phyloP scores from a whole-genome alignment of 768 basidiomycete species.

The Postia placenta region DNA sequence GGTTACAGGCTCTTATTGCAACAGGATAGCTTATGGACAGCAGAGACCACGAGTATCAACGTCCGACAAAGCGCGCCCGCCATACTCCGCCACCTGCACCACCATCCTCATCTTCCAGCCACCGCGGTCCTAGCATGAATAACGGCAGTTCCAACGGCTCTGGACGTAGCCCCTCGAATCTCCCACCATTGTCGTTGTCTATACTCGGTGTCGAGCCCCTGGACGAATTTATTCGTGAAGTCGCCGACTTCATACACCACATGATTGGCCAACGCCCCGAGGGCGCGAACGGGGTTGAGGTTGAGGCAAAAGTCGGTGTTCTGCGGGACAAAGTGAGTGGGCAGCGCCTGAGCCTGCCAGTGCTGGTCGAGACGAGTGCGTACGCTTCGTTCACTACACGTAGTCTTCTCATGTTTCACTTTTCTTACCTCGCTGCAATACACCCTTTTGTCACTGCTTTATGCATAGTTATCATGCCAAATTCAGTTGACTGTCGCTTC shows the following conservation, averaged over 20 bases:
- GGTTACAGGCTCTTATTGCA: too few species aligned
- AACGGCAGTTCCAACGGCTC: constrained; percentile 21
- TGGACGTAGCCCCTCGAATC: constrained; percentile 5
- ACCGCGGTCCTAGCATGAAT: constrained; percentile 14
- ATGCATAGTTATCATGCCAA: constrained; percentile 58
- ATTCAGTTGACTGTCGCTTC: constrained; percentile 62
- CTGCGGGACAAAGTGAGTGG: constrained; percentile 53
- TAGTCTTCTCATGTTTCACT: neutral
- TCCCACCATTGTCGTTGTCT: constrained; percentile 68
- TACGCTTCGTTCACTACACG: constrained; percentile 12
- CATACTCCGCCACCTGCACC: constrained; percentile 24
- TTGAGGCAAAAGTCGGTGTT: constrained; percentile 87
- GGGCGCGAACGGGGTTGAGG: constrained; percentile 55
- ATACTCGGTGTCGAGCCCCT: constrained; percentile 87
- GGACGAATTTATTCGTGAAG: constrained; percentile 88
- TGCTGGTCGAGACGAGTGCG: constrained; percentile 82
- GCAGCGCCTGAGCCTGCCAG: constrained; percentile 59
- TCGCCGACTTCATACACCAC: constrained; percentile 84
- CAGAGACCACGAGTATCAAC: constrained; percentile 19
- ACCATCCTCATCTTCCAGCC: constrained; percentile 3
- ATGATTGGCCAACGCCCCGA: constrained; percentile 50
- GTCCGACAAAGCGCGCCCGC: constrained; percentile 34
- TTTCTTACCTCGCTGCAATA: neutral
- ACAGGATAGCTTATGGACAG: constrained; percentile 16
- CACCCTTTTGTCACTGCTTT: neutral